These are phyloP conservation scores for Aureobasidium melanogenum DNA, from an alignment of 2,329 filamentous ascomycete species.

Conservation along the genomic window DNA sequence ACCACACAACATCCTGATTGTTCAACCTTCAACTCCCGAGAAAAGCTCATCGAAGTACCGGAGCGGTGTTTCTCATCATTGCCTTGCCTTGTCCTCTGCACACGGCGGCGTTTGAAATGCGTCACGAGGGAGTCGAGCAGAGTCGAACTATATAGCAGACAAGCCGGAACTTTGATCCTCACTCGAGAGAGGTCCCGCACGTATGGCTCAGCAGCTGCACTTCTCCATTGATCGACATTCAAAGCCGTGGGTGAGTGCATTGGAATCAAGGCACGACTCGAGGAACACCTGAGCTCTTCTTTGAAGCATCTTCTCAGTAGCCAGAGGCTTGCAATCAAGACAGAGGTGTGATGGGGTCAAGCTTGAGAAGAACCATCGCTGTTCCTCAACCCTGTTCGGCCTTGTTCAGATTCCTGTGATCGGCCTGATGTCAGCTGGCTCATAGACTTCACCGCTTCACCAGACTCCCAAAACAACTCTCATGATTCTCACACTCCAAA, in stretches of 20 bases:
- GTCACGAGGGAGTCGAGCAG: slow-evolving; percentile 16
- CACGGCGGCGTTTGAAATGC: slow-evolving; percentile 10
- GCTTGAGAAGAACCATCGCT: slow-evolving; percentile 19
- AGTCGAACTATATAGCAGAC: slow-evolving; percentile 46
- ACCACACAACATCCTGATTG: slow-evolving; percentile 3
- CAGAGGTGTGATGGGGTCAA: neutral
- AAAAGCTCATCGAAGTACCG: slow-evolving; percentile 4
- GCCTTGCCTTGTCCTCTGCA: slow-evolving; percentile 1
- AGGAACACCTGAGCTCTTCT: neutral
- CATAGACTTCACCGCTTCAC: slow-evolving; percentile 20
- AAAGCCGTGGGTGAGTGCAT: slow-evolving; percentile 7
- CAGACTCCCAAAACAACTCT: slow-evolving; percentile 15
- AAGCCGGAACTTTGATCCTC: slow-evolving; percentile 93
- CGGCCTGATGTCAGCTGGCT: slow-evolving; percentile 10
- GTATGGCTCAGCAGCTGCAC: slow-evolving; percentile 18
- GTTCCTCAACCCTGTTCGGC: neutral
- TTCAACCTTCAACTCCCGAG: slow-evolving; percentile 1
- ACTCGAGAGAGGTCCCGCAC: slow-evolving; percentile 77
- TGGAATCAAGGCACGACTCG: neutral
- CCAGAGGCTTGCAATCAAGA: neutral
- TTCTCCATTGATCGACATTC: slow-evolving; percentile 19
- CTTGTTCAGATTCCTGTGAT: slow-evolving; percentile 12
- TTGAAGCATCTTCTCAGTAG: neutral
- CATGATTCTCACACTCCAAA: slow-evolving; percentile 14
- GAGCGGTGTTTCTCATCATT: slow-evolving; percentile 11